A percentile compares a stretch with the other conserved stretches of the same genome.
These are phyloP conservation scores for Ceriops decandra DNA, from an alignment of 345 rosid genomes.

Conservation along the genomic window DNA sequence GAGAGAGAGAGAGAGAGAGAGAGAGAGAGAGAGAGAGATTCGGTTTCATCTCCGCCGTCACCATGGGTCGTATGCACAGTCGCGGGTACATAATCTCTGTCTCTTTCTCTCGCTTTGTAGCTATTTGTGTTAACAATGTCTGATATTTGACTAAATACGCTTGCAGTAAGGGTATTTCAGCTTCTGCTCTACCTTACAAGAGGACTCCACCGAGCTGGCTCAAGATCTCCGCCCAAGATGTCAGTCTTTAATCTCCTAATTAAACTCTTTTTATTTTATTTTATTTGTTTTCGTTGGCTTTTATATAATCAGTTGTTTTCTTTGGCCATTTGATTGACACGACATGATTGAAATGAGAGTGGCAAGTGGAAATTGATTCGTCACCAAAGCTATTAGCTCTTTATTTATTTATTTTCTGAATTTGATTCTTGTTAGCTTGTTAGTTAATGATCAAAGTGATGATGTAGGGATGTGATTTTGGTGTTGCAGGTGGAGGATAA, in stretches of 20 bases:
- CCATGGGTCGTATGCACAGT: slow-evolving; percentile 92
- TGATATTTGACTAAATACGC: background rate
- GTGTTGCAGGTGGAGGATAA: slow-evolving; percentile 52
- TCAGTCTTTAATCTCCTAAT: slow-evolving; percentile 18
- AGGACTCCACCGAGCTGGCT: slow-evolving; percentile 81
- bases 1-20: background rate
- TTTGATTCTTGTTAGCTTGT: too few species aligned
- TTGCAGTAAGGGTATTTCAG: slow-evolving; percentile 73
- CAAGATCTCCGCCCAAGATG: slow-evolving; percentile 61
- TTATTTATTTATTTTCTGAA: too few species aligned
- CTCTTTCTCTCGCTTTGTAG: background rate
- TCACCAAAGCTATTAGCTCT: too few species aligned
- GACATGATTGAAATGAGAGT: background rate
- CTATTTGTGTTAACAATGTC: background rate
- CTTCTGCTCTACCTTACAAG: slow-evolving; percentile 87
- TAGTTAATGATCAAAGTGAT: too few species aligned
- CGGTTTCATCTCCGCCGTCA: slow-evolving; percentile 18
- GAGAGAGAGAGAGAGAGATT: background rate
- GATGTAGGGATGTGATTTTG: background rate
- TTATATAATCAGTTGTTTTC: background rate
- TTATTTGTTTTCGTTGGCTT: background rate
- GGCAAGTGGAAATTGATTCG: background rate
- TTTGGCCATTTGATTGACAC: background rate
- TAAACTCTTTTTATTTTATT: too few species aligned
- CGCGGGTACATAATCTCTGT: slow-evolving; percentile 38